Conservation (phyloP, 805 yeast species). For the Ogataea haglerorum region DNA sequence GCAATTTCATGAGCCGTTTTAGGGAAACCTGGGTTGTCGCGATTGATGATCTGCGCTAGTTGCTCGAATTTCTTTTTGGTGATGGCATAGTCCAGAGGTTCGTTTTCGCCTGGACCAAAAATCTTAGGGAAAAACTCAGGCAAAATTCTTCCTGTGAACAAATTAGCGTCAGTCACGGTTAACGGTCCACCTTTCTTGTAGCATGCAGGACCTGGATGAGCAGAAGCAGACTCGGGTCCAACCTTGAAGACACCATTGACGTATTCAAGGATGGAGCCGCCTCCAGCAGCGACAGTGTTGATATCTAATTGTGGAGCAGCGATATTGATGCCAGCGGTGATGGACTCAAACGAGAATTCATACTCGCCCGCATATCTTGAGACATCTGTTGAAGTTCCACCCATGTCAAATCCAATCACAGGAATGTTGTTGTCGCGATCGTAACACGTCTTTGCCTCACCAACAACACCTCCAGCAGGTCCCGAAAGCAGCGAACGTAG, state of each 20-base stretch:
- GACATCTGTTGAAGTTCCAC: conserved; percentile 39
- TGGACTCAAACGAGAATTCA: conserved; percentile 31
- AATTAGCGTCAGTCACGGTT: conserved; percentile 9
- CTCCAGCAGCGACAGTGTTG: conserved; percentile 13
- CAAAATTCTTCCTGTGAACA: conserved; percentile 8
- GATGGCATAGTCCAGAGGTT: conserved; percentile 5
- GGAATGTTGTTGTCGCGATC: conserved; percentile 29
- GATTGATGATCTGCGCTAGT: conserved; percentile 53
- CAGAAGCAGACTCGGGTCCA: conserved; percentile 9
- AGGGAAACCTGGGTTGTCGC: conserved; percentile 29
- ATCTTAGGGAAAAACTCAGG: conserved; percentile 9
- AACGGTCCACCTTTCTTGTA: conserved; percentile 9
- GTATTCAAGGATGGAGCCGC: conserved; percentile 7
- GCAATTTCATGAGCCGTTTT: conserved; percentile 66
- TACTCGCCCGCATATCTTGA: conserved; percentile 32
- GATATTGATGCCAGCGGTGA: conserved; percentile 34
- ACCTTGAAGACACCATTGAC: conserved; percentile 6
- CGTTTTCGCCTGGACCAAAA: conserved; percentile 7
- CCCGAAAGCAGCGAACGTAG: conserved; percentile 52
- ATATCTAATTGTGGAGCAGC: conserved; percentile 36
- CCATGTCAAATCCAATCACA: conserved; percentile 37
- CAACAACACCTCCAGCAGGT: conserved; percentile 64
- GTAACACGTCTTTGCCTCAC: conserved; percentile 51
- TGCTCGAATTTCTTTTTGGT: conserved; percentile 24
- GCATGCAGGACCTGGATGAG: conserved; percentile 11